Base-by-base conservation (phyloP, 768 basidiomycete genomes). In the Hysterangium stoloniferum region DNA sequence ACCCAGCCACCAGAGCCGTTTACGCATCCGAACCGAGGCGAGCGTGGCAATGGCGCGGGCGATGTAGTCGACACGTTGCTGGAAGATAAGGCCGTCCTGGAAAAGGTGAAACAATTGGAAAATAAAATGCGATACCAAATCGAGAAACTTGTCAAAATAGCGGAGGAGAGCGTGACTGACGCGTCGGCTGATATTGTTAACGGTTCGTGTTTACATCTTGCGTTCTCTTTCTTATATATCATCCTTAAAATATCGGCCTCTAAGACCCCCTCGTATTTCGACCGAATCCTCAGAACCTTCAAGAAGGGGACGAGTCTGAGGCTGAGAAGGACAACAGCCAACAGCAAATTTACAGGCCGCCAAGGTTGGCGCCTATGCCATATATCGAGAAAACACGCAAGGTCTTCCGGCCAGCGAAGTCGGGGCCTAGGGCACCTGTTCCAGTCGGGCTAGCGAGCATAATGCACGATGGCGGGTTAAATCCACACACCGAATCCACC, bases 111-210 rank as follows among this genome's bases (percentile, higher is more conserved):
- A 53, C 74, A 79, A 0, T 74, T 99, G 20, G 94, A 98, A 66
- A 73, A 74, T 47, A 82, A 87, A 61, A 86, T 99, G 76, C 80
- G 77, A 42, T 97, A 99, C 64, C 96, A 98, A 64, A 90, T 99
- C 59, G 92, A 97, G 57, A 97, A 98, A 63, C 78, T 99, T 15
- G 78, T 94, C 24, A 76, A 79, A 53, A 66, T 87, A 4, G 84
- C 90, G 1, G 79, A 84, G 51, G 82, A 86, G 57, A 65, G 65
- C 35, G 68, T 73, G 2, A 55, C 66, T 15, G 66, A 68, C 0
- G 59, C 71, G 20, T 66, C 71, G 11, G 36, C 55, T 68, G 62
- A 69, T 29, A 65, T 71, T 12, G 65, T 71, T 4, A 80, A 89
- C 54, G 91, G 89, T 88, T 59, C 52, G 73, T 57, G 42, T 32